Evolutionary conservation across 352 stramenopile genomes (phyloP).

Genomic region (Phytophthora chlamydospora): DNA sequence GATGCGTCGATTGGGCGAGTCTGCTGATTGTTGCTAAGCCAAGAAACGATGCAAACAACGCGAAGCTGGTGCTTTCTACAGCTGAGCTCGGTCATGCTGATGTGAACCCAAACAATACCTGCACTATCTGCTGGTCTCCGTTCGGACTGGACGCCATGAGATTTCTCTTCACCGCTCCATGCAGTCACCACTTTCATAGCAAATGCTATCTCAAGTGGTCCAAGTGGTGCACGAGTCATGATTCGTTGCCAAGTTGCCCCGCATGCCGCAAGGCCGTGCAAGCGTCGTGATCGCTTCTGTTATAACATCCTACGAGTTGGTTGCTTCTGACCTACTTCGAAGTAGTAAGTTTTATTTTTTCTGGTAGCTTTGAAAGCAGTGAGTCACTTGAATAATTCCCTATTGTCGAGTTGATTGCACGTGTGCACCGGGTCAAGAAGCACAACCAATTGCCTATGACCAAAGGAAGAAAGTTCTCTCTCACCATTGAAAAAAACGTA

Average conservation of each 20-base stretch:
- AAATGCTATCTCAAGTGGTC: background rate
- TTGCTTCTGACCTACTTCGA: background rate
- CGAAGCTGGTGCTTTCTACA: constrained; percentile 1
- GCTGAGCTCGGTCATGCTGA: too few relatives aligned
- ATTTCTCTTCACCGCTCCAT: background rate
- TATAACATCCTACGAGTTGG: background rate
- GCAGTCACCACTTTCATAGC: constrained; percentile 16
- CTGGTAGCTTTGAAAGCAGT: background rate
- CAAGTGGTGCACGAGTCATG: background rate
- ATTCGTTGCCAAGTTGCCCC: background rate
- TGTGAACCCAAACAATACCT: background rate
- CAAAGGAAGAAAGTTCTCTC: too few relatives aligned
- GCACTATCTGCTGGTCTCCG: constrained; percentile 9
- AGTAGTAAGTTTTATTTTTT: background rate
- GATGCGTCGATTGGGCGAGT: constrained; percentile 18
- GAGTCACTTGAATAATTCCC: too few relatives aligned
- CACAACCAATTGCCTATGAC: too few relatives aligned
- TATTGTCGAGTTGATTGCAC: too few relatives aligned
- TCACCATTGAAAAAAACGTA: too few relatives aligned
- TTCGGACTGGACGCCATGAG: background rate
- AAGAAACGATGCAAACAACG: background rate
- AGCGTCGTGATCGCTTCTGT: too few relatives aligned
- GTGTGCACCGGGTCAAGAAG: too few relatives aligned
- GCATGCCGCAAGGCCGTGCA: background rate
- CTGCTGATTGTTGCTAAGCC: constrained; percentile 22